These are phyloP conservation scores for Bipolaris oryzae DNA, from an alignment of 2,329 filamentous ascomycete genomes.

Conservation along the genomic window DNA sequence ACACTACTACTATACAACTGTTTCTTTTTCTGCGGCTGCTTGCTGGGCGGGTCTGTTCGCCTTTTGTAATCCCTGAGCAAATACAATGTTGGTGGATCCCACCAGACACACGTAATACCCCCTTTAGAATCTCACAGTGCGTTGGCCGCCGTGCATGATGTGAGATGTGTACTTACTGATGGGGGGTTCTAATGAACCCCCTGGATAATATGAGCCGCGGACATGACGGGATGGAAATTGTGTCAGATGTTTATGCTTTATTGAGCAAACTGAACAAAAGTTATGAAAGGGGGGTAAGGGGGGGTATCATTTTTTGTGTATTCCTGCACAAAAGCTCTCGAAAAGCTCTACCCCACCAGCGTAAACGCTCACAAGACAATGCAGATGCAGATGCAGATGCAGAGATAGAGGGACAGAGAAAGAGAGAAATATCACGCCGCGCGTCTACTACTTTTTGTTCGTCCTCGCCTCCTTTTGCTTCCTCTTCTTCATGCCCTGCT, in stretches of 20 bases:
- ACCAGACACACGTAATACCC: constrained; percentile 8
- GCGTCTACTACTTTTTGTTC: constrained; percentile 12
- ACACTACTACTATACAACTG: constrained; percentile 41
- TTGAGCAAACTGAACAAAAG: too few relatives aligned
- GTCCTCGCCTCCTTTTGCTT: constrained; percentile 67
- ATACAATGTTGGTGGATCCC: constrained; percentile 33
- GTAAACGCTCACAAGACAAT: neutral
- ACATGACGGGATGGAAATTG: too few relatives aligned
- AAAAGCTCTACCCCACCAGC: neutral
- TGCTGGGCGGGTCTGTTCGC: constrained; percentile 36
- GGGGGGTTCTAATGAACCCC: neutral
- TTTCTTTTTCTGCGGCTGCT: constrained; percentile 34
- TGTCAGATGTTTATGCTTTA: too few relatives aligned
- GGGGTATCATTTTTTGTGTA: constrained; percentile 10
- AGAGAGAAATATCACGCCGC: too few relatives aligned
- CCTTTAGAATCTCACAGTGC: neutral
- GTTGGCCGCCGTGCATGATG: neutral
- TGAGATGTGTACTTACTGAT: neutral
- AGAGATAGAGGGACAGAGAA: too few relatives aligned
- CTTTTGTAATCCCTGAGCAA: constrained; percentile 43
- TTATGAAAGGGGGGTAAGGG: neutral
- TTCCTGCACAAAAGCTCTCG: neutral
- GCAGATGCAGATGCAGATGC: too few relatives aligned
- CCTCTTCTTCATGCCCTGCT: constrained; percentile 72
- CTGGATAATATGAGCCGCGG: too few relatives aligned